phyloP scores from a whole-genome alignment of 2,329 filamentous ascomycete species.

The Delphinella strobiligena region DNA sequence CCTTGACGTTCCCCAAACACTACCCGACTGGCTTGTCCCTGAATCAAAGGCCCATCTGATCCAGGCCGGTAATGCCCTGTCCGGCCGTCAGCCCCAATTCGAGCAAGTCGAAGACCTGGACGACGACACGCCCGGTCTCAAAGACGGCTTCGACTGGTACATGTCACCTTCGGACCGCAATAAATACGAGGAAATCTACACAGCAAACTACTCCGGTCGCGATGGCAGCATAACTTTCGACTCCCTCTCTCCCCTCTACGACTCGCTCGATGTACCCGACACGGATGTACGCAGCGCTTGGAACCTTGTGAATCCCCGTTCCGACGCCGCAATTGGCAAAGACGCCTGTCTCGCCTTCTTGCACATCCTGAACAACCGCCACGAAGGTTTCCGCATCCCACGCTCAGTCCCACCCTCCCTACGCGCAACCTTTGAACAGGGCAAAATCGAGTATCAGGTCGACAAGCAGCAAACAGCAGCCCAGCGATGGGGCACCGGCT shows the following conservation, averaged over 20 bases:
- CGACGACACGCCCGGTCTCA: constrained; percentile 69
- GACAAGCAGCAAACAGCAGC: constrained; percentile 53
- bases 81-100: constrained; percentile 68
- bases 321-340: constrained; percentile 73
- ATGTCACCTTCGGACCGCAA: constrained; percentile 84
- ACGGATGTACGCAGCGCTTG: constrained; percentile 81
- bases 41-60: constrained; percentile 89
- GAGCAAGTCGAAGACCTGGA: constrained; percentile 67
- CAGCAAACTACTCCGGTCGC: constrained; percentile 75
- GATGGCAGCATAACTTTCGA: constrained; percentile 61
- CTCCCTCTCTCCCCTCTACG: constrained; percentile 72
- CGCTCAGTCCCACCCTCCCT: constrained; percentile 85
- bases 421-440: constrained; percentile 82
- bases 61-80: constrained; percentile 68
- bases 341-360: constrained; percentile 90
- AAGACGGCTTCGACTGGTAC: constrained; percentile 99
- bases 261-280: constrained; percentile 60
- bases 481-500: constrained; percentile 60
- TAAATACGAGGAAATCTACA: constrained; percentile 97
- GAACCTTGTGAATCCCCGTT: constrained; percentile 94
- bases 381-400: constrained; percentile 90
- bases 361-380: constrained; percentile 90
- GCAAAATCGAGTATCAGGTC: constrained; percentile 91
- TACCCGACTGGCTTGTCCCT: constrained; percentile 95
- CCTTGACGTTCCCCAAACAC: constrained; percentile 66